Conservation (phyloP, 257 asterid genomes). For the Eucommia ulmoides region DNA sequence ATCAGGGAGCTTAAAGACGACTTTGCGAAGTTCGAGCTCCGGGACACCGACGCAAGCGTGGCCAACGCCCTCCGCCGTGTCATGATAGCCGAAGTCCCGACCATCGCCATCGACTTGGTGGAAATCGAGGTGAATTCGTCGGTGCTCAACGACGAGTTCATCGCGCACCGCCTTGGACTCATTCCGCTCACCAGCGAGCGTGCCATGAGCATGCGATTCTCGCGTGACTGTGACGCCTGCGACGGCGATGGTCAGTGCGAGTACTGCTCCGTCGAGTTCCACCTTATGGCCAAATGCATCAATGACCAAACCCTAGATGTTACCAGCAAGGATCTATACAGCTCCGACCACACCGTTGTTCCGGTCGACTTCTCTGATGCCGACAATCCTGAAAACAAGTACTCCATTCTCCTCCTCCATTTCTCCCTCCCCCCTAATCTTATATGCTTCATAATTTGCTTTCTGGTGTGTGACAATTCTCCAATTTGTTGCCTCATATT, state of each 20-base stretch:
- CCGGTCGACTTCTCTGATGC: conserved; percentile 74
- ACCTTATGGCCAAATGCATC: conserved; percentile 61
- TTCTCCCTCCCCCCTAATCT: background rate
- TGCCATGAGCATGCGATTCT: conserved; percentile 95
- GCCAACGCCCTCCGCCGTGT: conserved; percentile 99
- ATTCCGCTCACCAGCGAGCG: conserved; percentile 81
- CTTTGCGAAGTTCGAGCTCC: conserved; percentile 82
- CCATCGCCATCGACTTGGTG: conserved; percentile 85
- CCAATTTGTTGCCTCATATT: no score
- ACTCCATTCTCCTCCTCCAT: conserved; percentile 2
- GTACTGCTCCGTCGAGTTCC: conserved; percentile 93
- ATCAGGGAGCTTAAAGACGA: conserved; percentile 71
- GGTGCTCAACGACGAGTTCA: conserved; percentile 83
- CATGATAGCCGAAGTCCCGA: conserved; percentile 94
- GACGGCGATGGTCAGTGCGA: conserved; percentile 98
- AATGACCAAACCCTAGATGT: conserved; percentile 83
- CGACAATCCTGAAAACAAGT: conserved; percentile 39
- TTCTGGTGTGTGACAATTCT: no score
- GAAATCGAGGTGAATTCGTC: conserved; percentile 96
- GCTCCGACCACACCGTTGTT: conserved; percentile 84
- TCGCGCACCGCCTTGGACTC: conserved; percentile 91
- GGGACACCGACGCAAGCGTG: conserved; percentile 76
- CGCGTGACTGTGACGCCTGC: conserved; percentile 96
- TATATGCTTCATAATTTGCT: no score
- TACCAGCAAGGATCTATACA: conserved; percentile 73